phyloP scores from a whole-genome alignment of 176 grass and related monocot species.

The Lolium perenne region DNA sequence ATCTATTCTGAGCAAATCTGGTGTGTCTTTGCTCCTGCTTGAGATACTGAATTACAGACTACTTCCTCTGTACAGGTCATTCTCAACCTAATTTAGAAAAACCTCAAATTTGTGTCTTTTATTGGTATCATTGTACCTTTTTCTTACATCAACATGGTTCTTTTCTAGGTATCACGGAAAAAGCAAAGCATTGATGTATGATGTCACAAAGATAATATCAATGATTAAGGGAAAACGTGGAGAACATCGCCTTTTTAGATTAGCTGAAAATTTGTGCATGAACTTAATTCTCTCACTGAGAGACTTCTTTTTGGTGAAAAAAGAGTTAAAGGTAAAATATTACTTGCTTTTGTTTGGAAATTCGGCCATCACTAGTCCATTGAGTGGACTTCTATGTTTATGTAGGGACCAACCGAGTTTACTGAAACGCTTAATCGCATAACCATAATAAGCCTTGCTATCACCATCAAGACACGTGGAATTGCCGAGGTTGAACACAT shows the following conservation, averaged over 20 bases:
- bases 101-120: not conserved
- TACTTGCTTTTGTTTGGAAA: slow-evolving; percentile 27
- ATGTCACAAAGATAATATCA: slow-evolving; percentile 99
- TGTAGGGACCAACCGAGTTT: slow-evolving; percentile 95
- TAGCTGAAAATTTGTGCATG: slow-evolving; percentile 99
- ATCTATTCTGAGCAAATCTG: slow-evolving; percentile 92
- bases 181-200: slow-evolving; percentile 99
- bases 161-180: slow-evolving; percentile 85
- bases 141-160: slow-evolving; percentile 31
- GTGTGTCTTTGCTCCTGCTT: slow-evolving; percentile 89
- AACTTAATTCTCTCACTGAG: slow-evolving; percentile 98
- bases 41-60: slow-evolving; percentile 99
- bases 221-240: slow-evolving; percentile 97
- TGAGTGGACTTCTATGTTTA: slow-evolving; percentile 24
- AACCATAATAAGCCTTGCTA: slow-evolving; percentile 99
- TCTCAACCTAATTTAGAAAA: slow-evolving; percentile 22
- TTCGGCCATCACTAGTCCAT: slow-evolving; percentile 10
- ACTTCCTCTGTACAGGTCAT: slow-evolving; percentile 92
- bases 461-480: slow-evolving; percentile 96
- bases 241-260: slow-evolving; percentile 94
- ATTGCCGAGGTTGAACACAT: slow-evolving; percentile 97
- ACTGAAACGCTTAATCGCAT: slow-evolving; percentile 98
- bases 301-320: slow-evolving; percentile 99
- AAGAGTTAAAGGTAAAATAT: slow-evolving; percentile 86
- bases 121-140: slow-evolving; percentile 15